Conservation (phyloP, 345 rosid genomes). For the Raphanus sativus region DNA sequence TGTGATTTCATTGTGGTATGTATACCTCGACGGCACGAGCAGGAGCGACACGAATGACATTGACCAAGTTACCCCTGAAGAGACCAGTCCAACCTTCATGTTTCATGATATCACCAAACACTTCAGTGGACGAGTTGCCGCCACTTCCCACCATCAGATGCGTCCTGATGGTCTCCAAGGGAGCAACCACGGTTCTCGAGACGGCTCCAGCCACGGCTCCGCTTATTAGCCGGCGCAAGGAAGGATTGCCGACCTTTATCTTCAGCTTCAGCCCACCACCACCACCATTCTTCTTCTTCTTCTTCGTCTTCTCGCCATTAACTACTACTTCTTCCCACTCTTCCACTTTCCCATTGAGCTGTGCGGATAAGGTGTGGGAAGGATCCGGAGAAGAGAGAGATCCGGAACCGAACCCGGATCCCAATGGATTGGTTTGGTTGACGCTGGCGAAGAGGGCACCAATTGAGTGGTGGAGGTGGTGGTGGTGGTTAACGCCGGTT, state of each 20-base stretch:
- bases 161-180: constrained; percentile 96
- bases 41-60: constrained; percentile 94
- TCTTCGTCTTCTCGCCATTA: constrained; percentile 46
- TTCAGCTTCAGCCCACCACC: constrained; percentile 61
- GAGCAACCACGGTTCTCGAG: constrained; percentile 91
- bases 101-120: constrained; percentile 73
- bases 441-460: constrained; percentile 84
- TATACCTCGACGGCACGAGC: constrained; percentile 98
- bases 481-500: constrained; percentile 31
- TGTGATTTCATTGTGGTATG: background rate
- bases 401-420: constrained; percentile 60
- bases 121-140: constrained; percentile 66
- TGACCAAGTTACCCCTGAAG: constrained; percentile 93
- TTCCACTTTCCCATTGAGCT: constrained; percentile 39
- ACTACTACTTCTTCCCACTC: constrained; percentile 44
- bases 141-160: constrained; percentile 98
- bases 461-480: constrained; percentile 33
- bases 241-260: constrained; percentile 81
- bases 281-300: constrained; percentile 49
- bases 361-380: constrained; percentile 42
- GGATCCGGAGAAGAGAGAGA: constrained; percentile 36
- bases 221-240: constrained; percentile 77
- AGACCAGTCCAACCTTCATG: constrained; percentile 95
- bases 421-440: constrained; percentile 63
- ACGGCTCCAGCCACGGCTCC: constrained; percentile 94